These are phyloP conservation scores for Pythium myriotylum DNA, from an alignment of 352 stramenopile species.

Conservation along the genomic window DNA sequence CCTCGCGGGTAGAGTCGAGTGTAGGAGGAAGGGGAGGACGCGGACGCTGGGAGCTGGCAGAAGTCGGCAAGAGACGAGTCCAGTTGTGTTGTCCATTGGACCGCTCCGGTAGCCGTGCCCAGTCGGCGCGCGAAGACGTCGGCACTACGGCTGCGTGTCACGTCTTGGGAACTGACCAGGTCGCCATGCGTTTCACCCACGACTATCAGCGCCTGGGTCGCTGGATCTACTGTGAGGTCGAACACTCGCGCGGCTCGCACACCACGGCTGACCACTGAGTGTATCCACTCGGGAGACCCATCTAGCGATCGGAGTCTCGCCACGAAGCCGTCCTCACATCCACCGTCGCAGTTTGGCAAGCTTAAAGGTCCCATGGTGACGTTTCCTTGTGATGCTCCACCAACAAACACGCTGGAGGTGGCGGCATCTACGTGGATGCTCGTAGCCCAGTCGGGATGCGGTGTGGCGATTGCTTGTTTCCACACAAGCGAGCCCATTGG, in stretches of 20 bases:
- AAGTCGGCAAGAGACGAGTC: slow-evolving; percentile 3
- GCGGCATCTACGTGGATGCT: slow-evolving; percentile 1
- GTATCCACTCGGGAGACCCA: slow-evolving; percentile 10
- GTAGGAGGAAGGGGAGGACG: neutral
- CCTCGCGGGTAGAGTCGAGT: slow-evolving; percentile 13
- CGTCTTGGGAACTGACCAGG: no score
- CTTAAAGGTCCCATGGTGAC: slow-evolving; percentile 1
- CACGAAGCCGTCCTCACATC: slow-evolving; percentile 20
- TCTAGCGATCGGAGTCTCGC: neutral
- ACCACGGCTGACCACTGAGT: neutral
- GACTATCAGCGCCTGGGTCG: slow-evolving; percentile 12
- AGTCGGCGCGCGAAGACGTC: slow-evolving; percentile 34
- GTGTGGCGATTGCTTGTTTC: slow-evolving; percentile 15
- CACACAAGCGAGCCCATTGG: slow-evolving; percentile 6
- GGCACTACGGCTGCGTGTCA: slow-evolving; percentile 4
- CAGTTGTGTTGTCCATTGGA: slow-evolving; percentile 31
- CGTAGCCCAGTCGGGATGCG: slow-evolving; percentile 8
- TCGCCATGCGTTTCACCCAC: slow-evolving; percentile 33
- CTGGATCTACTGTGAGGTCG: slow-evolving; percentile 17
- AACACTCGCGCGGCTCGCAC: slow-evolving; percentile 26
- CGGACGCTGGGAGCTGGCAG: slow-evolving; percentile 7
- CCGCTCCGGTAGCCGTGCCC: slow-evolving; percentile 12
- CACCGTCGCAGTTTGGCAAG: neutral
- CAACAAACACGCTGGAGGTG: slow-evolving; percentile 6
- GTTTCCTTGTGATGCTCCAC: slow-evolving; percentile 11